These are phyloP conservation scores for Phialophora expanda DNA, from an alignment of 2,329 filamentous ascomycete genomes.

Conservation along the genomic window DNA sequence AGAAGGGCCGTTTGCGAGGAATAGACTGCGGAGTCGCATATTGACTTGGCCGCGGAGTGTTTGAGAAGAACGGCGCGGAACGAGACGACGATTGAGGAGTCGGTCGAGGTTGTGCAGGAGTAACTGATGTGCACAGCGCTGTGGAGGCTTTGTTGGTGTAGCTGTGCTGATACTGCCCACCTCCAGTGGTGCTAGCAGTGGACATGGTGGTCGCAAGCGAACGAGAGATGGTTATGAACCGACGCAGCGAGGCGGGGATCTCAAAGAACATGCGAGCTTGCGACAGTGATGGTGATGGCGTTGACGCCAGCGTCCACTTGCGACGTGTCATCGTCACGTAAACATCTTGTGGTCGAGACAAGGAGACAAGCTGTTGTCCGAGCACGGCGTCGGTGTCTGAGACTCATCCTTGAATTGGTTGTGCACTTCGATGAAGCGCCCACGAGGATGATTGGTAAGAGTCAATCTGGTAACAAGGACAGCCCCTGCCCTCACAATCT, in stretches of 20 bases:
- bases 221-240: constrained; percentile 33
- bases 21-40: constrained; percentile 10
- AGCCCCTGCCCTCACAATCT: background rate
- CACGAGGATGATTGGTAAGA: background rate
- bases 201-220: constrained; percentile 27
- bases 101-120: constrained; percentile 18
- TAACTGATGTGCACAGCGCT: background rate
- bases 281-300: constrained; percentile 19
- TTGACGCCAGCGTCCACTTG: constrained; percentile 27
- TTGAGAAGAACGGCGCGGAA: constrained; percentile 5
- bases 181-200: background rate
- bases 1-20: constrained; percentile 19
- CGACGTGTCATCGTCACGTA: constrained; percentile 32
- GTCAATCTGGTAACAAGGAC: background rate
- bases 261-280: constrained; percentile 34
- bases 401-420: background rate
- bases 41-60: constrained; percentile 1
- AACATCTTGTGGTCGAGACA: constrained; percentile 1
- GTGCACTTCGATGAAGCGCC: background rate
- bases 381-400: background rate
- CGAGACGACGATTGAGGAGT: constrained; percentile 21
- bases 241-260: constrained; percentile 36
- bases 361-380: background rate
- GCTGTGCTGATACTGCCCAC: background rate
- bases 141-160: background rate